Conservation (phyloP, 805 yeast species). For the Saccharomycopsis amapae region DNA sequence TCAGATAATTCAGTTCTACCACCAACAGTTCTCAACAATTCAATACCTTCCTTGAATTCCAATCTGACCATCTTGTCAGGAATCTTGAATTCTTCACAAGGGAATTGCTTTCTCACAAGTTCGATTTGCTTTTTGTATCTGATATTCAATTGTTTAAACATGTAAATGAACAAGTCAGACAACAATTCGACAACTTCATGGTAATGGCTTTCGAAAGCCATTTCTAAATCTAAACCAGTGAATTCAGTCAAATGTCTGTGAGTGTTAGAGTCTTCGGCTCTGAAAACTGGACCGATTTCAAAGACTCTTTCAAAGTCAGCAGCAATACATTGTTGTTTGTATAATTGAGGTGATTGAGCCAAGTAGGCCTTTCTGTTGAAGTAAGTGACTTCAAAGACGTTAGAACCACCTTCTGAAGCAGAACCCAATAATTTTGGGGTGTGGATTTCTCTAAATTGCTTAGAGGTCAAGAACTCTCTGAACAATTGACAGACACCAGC, state of each 20-base stretch:
- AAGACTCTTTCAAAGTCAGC: constrained; percentile 95
- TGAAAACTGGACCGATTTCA: constrained; percentile 95
- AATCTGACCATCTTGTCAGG: constrained; percentile 90
- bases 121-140: constrained; percentile 83
- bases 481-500: constrained; percentile 83
- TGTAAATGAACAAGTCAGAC: constrained; percentile 74
- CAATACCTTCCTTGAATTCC: constrained; percentile 86
- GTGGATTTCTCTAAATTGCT: constrained; percentile 83
- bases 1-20: constrained; percentile 68
- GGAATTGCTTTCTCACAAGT: constrained; percentile 86
- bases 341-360: constrained; percentile 97
- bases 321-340: constrained; percentile 93
- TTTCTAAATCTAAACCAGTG: constrained; percentile 93
- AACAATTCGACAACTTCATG: constrained; percentile 72
- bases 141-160: constrained; percentile 73
- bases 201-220: constrained; percentile 97
- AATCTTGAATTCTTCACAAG: constrained; percentile 93
- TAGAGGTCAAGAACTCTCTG: constrained; percentile 71
- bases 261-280: constrained; percentile 98
- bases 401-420: constrained; percentile 96
- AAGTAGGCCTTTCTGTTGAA: constrained; percentile 88
- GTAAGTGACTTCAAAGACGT: constrained; percentile 88
- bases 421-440: constrained; percentile 94
- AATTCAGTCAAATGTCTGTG: constrained; percentile 99
- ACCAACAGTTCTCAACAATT: constrained; percentile 79